phyloP scores from a whole-genome alignment of 768 basidiomycete species.

The Termitomyces sp. region DNA sequence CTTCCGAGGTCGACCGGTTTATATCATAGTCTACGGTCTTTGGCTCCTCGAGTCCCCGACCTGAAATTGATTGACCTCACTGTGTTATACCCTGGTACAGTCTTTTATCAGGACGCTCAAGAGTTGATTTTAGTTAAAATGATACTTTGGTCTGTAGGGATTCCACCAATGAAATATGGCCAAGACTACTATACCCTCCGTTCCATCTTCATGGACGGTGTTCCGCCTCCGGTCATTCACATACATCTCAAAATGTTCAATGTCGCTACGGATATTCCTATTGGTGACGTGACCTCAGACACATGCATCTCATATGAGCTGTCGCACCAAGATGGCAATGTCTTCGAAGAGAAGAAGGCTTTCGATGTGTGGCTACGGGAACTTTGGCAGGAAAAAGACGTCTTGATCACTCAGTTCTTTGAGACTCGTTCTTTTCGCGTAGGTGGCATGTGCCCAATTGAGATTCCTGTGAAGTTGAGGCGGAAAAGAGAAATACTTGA shows the following conservation, averaged over 20 bases:
- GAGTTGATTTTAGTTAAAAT: background rate
- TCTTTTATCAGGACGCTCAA: background rate
- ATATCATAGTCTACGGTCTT: constrained; percentile 76
- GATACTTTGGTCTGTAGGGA: constrained; percentile 36
- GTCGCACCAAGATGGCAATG: constrained; percentile 36
- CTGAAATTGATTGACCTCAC: constrained; percentile 89
- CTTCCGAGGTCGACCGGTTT: constrained; percentile 92
- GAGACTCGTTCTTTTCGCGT: constrained; percentile 42
- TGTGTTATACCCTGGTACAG: constrained; percentile 79
- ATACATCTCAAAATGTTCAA: constrained; percentile 82
- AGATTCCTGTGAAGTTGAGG: constrained; percentile 59
- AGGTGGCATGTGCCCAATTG: constrained; percentile 24
- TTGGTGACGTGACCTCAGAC: constrained; percentile 49
- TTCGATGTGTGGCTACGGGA: constrained; percentile 85
- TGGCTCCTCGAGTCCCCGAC: constrained; percentile 70
- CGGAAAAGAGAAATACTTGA: constrained; percentile 51
- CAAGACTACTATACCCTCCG: constrained; percentile 87
- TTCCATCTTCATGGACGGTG: constrained; percentile 77
- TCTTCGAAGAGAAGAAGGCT: constrained; percentile 51
- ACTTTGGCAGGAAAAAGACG: constrained; percentile 85
- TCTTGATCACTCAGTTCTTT: constrained; percentile 62
- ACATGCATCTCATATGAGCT: constrained; percentile 19
- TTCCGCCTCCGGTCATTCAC: constrained; percentile 82
- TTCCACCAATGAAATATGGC: constrained; percentile 76
- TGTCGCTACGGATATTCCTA: constrained; percentile 61